phyloP scores from a whole-genome alignment of 139 green algal genomes.

The Mesostigma viride region DNA sequence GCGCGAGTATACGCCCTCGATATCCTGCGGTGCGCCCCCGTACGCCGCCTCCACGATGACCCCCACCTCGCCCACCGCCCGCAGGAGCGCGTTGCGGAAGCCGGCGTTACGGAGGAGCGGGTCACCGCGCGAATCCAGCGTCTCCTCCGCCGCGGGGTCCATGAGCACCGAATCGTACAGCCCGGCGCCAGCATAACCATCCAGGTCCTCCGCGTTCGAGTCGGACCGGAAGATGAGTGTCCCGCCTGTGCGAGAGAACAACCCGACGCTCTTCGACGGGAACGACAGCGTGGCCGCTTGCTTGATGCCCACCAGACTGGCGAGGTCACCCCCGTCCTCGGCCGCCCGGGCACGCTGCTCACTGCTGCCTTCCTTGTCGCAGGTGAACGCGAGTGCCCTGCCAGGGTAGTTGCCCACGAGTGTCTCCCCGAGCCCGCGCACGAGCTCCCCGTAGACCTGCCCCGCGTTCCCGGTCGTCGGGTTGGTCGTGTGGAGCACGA shows the following conservation, averaged over 20 bases:
- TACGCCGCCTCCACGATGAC: conserved; percentile 24
- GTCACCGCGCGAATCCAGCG: background rate
- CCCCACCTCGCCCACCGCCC: background rate
- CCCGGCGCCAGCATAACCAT: conserved; percentile 68
- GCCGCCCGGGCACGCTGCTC: too few species aligned
- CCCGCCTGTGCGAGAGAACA: conserved; percentile 21
- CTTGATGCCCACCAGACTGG: too few species aligned
- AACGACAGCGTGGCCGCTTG: conserved; percentile 43
- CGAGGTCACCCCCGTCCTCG: too few species aligned
- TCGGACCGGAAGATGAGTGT: conserved; percentile 73
- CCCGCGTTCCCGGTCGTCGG: conserved; percentile 44
- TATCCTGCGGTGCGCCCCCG: conserved; percentile 31
- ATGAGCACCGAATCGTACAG: conserved; percentile 57
- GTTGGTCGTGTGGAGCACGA: conserved; percentile 91
- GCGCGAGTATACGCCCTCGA: conserved; percentile 36
- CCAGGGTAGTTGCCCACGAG: conserved; percentile 71
- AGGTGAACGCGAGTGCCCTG: conserved; percentile 42
- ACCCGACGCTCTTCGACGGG: conserved; percentile 41
- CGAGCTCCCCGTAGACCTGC: conserved; percentile 52
- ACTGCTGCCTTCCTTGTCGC: too few species aligned
- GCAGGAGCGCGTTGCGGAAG: background rate
- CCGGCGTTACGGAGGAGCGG: background rate
- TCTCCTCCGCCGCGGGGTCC: background rate
- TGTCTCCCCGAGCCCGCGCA: conserved; percentile 69
- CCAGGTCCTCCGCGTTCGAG: conserved; percentile 86